These are phyloP conservation scores for Clonostachys solani DNA, from an alignment of 2,329 filamentous ascomycete species.

Conservation along the genomic window DNA sequence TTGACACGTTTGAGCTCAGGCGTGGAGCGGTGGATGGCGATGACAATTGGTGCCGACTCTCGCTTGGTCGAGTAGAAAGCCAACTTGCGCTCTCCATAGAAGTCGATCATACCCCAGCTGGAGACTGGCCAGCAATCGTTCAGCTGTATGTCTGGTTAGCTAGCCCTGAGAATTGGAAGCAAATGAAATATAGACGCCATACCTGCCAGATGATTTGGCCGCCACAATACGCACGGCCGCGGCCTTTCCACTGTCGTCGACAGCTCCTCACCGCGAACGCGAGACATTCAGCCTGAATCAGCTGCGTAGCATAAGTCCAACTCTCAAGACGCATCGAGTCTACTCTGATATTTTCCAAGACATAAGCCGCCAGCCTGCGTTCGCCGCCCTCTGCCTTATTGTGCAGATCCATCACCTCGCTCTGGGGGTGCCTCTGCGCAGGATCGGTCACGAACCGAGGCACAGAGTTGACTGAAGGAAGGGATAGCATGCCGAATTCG, in stretches of 20 bases:
- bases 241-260: constrained; percentile 56
- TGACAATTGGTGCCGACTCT: not conserved
- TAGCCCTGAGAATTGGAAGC: not conserved
- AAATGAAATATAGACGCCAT: not conserved
- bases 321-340: constrained; percentile 53
- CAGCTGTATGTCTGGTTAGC: constrained; percentile 18
- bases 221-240: constrained; percentile 51
- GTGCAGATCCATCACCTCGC: constrained; percentile 70
- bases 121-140: constrained; percentile 58
- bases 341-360: constrained; percentile 62
- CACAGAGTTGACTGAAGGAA: constrained; percentile 67
- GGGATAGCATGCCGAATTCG: constrained; percentile 68
- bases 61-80: constrained; percentile 8
- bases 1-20: not conserved
- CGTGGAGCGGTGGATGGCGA: not conserved
- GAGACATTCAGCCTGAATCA: constrained; percentile 44
- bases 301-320: constrained; percentile 65
- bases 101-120: constrained; percentile 3
- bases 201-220: constrained; percentile 58
- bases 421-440: constrained; percentile 58
- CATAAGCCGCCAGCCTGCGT: constrained; percentile 64
- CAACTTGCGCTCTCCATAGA: constrained; percentile 8
- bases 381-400: constrained; percentile 76
- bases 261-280: constrained; percentile 42
- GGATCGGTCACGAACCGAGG: constrained; percentile 54